phyloP scores from a whole-genome alignment of 352 stramenopile genomes.

The Pythium grandisporangium region DNA sequence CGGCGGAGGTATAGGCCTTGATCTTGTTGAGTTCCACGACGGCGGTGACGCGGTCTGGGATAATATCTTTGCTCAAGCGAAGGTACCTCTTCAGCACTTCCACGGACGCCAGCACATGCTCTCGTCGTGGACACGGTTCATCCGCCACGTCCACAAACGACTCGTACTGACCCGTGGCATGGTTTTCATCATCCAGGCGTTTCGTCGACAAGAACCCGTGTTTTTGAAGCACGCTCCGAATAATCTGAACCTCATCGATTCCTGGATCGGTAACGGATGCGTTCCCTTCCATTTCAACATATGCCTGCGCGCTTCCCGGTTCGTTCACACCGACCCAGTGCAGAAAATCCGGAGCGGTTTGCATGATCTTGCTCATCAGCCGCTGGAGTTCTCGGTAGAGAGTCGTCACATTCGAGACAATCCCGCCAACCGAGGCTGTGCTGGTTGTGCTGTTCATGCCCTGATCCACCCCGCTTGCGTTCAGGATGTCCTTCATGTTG shows the following conservation, averaged over 20 bases:
- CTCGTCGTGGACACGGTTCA: constrained; percentile 33
- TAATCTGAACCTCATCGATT: constrained; percentile 79
- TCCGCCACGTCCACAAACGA: constrained; percentile 37
- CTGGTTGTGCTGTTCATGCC: neutral
- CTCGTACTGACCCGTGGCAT: constrained; percentile 33
- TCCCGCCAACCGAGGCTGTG: constrained; percentile 3
- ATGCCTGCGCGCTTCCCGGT: constrained; percentile 43
- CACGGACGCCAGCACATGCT: constrained; percentile 51
- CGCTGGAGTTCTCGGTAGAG: constrained; percentile 55
- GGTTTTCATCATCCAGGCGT: constrained; percentile 45
- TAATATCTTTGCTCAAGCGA: constrained; percentile 38
- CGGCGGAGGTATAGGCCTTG: constrained; percentile 45
- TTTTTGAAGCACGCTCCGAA: constrained; percentile 73
- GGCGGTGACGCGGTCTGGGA: constrained; percentile 41
- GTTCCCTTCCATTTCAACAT: constrained; percentile 67
- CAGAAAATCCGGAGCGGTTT: constrained; percentile 60
- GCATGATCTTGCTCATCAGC: constrained; percentile 45
- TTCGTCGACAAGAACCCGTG: constrained; percentile 65
- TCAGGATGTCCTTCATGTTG: constrained; percentile 51
- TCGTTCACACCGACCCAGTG: constrained; percentile 59
- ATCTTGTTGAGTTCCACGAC: constrained; percentile 70
- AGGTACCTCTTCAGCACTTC: constrained; percentile 68
- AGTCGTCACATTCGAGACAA: constrained; percentile 19
- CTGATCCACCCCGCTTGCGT: constrained; percentile 5
- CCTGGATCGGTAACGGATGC: constrained; percentile 65